These are phyloP conservation scores for Aspergillus calidoustus DNA, from an alignment of 2,329 filamentous ascomycete species.

Conservation along the genomic window DNA sequence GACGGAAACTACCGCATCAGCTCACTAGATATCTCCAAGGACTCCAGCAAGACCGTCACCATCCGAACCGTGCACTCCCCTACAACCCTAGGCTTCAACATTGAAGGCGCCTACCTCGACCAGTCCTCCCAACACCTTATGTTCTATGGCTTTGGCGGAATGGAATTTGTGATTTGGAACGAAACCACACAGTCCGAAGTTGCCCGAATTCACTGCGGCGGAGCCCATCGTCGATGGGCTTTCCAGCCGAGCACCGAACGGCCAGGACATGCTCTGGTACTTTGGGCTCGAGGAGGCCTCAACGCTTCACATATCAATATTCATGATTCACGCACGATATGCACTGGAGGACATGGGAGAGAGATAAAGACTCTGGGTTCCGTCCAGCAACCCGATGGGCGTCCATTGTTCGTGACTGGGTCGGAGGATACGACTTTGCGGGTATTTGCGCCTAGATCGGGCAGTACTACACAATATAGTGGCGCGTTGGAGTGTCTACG, in stretches of 20 bases:
- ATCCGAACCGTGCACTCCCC: conserved; percentile 66
- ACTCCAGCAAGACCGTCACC: conserved; percentile 33
- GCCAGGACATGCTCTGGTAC: conserved; percentile 58
- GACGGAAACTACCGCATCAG: conserved; percentile 78
- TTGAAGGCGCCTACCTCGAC: conserved; percentile 73
- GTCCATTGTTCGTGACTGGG: conserved; percentile 64
- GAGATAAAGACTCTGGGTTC: conserved; percentile 74
- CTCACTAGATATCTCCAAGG: conserved; percentile 29
- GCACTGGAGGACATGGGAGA: conserved; percentile 77
- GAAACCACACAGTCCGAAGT: conserved; percentile 71
- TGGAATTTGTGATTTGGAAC: conserved; percentile 81
- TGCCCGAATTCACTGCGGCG: conserved; percentile 77
- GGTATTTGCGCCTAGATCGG: conserved; percentile 56
- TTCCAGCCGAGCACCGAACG: conserved; percentile 46
- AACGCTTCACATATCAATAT: conserved; percentile 48
- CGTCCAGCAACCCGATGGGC: conserved; percentile 33
- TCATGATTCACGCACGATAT: conserved; percentile 57
- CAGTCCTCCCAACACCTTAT: conserved; percentile 60
- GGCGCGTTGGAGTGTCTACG: conserved; percentile 57
- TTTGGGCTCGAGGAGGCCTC: conserved; percentile 75
- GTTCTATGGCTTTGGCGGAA: conserved; percentile 80
- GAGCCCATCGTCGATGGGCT: conserved; percentile 78
- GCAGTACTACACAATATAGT: conserved; percentile 20
- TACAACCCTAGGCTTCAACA: conserved; percentile 73
- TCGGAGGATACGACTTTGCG: conserved; percentile 76